A percentile compares a stretch with the other conserved stretches of the same genome.
These are phyloP conservation scores for Cardamine resedifolia DNA, from an alignment of 345 rosid species.

Conservation along the genomic window DNA sequence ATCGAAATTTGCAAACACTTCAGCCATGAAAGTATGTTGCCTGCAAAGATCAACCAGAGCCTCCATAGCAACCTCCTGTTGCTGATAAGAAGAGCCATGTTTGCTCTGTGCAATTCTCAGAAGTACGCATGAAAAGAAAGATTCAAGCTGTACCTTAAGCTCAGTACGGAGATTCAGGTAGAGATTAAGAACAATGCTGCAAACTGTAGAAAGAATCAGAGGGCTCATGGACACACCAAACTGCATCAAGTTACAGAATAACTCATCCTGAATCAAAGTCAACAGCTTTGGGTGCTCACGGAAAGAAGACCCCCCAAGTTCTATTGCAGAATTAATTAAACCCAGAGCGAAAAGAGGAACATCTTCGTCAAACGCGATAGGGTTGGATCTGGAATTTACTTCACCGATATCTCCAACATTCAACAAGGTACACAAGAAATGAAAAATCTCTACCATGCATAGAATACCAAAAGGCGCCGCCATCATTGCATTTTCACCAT, in stretches of 20 bases:
- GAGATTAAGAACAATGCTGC: constrained; percentile 70
- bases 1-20: constrained; percentile 72
- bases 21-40: constrained; percentile 61
- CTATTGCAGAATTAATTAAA: constrained; percentile 68
- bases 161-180: constrained; percentile 63
- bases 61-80: constrained; percentile 83
- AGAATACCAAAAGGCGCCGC: constrained; percentile 70
- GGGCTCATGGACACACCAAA: constrained; percentile 81
- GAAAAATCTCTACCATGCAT: constrained; percentile 77
- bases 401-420: constrained; percentile 56
- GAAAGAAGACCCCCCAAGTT: constrained; percentile 60
- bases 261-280: constrained; percentile 62
- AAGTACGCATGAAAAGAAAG: constrained; percentile 73
- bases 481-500: constrained; percentile 46
- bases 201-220: constrained; percentile 72
- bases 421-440: constrained; percentile 65
- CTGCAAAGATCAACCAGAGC: constrained; percentile 74
- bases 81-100: constrained; percentile 73
- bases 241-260: constrained; percentile 71
- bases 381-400: constrained; percentile 54
- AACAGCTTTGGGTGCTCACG: constrained; percentile 55
- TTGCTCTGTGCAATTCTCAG: constrained; percentile 64
- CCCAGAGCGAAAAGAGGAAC: constrained; percentile 77
- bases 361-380: constrained; percentile 76
- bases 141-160: constrained; percentile 69